These are phyloP conservation scores for Amanita pseudoporphyria DNA, from an alignment of 768 basidiomycete genomes.

Conservation along the genomic window DNA sequence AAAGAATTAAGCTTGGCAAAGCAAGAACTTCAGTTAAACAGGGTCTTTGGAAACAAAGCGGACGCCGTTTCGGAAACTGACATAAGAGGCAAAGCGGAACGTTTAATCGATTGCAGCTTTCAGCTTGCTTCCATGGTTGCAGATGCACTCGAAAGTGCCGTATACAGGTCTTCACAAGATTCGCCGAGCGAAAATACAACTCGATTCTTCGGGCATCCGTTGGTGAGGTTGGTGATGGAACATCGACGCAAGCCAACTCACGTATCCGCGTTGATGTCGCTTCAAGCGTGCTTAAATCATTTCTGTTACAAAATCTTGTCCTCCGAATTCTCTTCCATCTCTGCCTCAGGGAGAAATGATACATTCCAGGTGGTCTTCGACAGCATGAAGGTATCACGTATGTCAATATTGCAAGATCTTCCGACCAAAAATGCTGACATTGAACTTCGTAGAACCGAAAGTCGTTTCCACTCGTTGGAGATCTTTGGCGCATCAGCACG, in stretches of 20 bases:
- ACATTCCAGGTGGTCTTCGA: not conserved
- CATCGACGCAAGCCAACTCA: not conserved
- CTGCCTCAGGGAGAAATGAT: not conserved
- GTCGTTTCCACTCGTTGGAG: constrained; percentile 1
- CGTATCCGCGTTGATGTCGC: not conserved
- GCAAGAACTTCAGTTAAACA: constrained; percentile 34
- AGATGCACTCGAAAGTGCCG: constrained; percentile 22
- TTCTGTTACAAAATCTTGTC: not conserved
- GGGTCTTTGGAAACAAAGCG: constrained; percentile 32
- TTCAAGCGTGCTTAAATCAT: not conserved
- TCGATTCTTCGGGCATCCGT: constrained; percentile 5
- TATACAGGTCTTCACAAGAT: not conserved
- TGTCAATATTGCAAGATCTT: not conserved
- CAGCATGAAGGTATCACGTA: constrained; percentile 1
- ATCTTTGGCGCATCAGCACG: not conserved
- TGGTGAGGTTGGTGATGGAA: not conserved
- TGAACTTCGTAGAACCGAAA: not conserved
- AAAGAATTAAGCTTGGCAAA: constrained; percentile 23
- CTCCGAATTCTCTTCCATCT: not conserved
- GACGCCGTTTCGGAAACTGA: constrained; percentile 35
- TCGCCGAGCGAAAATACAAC: not conserved
- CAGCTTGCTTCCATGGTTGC: constrained; percentile 40
- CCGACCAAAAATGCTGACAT: not conserved
- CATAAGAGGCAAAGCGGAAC: constrained; percentile 31
- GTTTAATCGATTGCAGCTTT: constrained; percentile 37